Conservation (phyloP, 495 filamentous ascomycete genomes). For the Annulohypoxylon nitens region DNA sequence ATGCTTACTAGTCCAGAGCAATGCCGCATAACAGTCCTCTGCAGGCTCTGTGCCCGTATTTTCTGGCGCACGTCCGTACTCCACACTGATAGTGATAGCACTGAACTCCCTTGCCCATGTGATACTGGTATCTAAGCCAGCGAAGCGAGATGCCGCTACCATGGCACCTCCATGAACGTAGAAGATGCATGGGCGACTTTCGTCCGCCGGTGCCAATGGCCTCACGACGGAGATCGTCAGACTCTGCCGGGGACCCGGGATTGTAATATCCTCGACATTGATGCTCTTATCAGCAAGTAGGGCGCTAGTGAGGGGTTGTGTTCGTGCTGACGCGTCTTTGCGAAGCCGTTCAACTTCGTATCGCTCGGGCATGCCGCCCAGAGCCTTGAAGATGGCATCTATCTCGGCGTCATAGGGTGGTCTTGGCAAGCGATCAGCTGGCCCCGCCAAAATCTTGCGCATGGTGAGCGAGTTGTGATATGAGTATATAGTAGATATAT, state of each 20-base stretch:
- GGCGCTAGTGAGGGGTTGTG: constrained; percentile 47
- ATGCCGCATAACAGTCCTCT: constrained; percentile 50
- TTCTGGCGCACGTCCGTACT: constrained; percentile 56
- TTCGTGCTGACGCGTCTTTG: constrained; percentile 48
- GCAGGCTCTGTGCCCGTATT: constrained; percentile 46
- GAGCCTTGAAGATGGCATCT: constrained; percentile 42
- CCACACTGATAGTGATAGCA: constrained; percentile 52
- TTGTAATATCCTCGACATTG: constrained; percentile 42
- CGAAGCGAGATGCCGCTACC: constrained; percentile 51
- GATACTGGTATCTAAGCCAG: constrained; percentile 50
- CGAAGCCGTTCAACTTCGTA: constrained; percentile 52
- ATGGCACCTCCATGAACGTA: constrained; percentile 52
- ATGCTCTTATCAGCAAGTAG: constrained; percentile 51
- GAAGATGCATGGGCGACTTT: constrained; percentile 47
- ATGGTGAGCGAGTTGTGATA: constrained; percentile 35
- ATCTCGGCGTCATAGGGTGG: constrained; percentile 52
- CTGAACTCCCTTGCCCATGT: constrained; percentile 51
- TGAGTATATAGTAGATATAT: not conserved
- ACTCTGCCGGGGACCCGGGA: constrained; percentile 46
- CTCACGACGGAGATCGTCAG: constrained; percentile 49
- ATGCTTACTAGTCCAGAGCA: constrained; percentile 48
- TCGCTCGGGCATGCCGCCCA: constrained; percentile 44
- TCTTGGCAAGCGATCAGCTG: constrained; percentile 49
- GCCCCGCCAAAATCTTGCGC: constrained; percentile 49
- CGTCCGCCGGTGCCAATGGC: constrained; percentile 33